Evolutionary conservation across 345 rosid species (phyloP).

Genomic region (Hibiscus mutabilis): DNA sequence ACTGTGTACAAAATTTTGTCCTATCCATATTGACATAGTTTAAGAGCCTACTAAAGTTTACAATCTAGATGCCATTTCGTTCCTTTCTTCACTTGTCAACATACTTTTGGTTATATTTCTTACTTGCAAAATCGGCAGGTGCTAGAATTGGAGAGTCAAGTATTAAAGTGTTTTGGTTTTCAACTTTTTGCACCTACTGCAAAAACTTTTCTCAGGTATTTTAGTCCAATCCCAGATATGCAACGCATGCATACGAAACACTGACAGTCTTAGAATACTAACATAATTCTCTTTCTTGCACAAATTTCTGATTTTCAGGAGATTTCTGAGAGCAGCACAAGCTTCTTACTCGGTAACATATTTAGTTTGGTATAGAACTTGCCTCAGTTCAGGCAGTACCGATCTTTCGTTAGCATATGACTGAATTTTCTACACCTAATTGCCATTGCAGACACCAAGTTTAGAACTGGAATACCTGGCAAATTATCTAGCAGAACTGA

Average conservation of each 20-base stretch:
- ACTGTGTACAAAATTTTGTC: too few relatives aligned
- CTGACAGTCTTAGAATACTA: background rate
- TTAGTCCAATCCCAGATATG: background rate
- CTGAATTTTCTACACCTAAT: constrained; percentile 4
- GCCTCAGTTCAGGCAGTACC: background rate
- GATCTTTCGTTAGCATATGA: constrained; percentile 8
- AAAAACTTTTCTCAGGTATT: constrained; percentile 81
- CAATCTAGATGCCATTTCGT: too few relatives aligned
- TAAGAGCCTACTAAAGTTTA: too few relatives aligned
- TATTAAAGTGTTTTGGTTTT: constrained; percentile 63
- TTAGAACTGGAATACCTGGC: constrained; percentile 71
- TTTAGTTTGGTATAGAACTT: background rate
- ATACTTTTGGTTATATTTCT: background rate
- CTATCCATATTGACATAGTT: too few relatives aligned
- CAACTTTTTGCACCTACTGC: constrained; percentile 64
- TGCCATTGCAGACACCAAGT: constrained; percentile 56
- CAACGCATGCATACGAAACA: background rate
- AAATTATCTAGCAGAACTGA: constrained; percentile 70
- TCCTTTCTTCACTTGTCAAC: too few relatives aligned
- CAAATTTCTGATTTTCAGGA: constrained; percentile 43
- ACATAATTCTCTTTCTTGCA: constrained; percentile 14
- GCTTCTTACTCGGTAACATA: constrained; percentile 56
- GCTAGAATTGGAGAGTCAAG: constrained; percentile 58
- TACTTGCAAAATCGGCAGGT: constrained; percentile 38
- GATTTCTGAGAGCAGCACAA: constrained; percentile 84